Evolutionary conservation across 1,139 yeast genomes (phyloP).

Genomic region (Scheffersomyces stambukii): DNA sequence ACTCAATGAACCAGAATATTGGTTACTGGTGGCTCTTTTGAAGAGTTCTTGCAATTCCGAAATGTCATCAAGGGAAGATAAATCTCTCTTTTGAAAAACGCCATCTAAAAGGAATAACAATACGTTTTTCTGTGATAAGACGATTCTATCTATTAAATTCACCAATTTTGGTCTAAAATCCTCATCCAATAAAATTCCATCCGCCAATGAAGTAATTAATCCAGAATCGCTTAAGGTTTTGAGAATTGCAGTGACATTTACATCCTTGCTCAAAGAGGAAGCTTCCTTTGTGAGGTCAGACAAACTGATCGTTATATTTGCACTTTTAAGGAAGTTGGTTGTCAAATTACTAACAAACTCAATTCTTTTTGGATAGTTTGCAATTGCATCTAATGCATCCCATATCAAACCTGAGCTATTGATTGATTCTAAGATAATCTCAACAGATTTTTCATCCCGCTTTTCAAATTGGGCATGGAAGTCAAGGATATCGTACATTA

Average conservation of each 20-base stretch:
- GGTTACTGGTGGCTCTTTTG: slow-evolving; percentile 18
- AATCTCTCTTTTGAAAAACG: slow-evolving; percentile 19
- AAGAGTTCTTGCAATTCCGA: slow-evolving; percentile 6
- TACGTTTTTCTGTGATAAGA: slow-evolving; percentile 25
- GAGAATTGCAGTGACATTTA: slow-evolving; percentile 24
- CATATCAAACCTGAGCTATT: slow-evolving; percentile 37
- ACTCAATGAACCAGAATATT: slow-evolving; percentile 20
- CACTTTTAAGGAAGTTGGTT: slow-evolving; percentile 14
- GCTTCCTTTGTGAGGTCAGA: slow-evolving; percentile 2
- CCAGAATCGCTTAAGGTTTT: slow-evolving; percentile 30
- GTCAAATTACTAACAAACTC: slow-evolving; percentile 29
- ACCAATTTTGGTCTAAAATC: slow-evolving; percentile 33
- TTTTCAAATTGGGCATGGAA: slow-evolving; percentile 5
- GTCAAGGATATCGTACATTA: slow-evolving; percentile 9
- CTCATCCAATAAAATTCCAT: slow-evolving; percentile 35
- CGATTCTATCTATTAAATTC: slow-evolving; percentile 29
- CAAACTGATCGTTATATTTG: slow-evolving; percentile 8
- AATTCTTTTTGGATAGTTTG: slow-evolving; percentile 27
- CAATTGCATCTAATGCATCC: slow-evolving; percentile 32
- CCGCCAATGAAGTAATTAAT: slow-evolving; percentile 27
- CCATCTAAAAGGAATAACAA: slow-evolving; percentile 22
- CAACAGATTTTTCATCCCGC: slow-evolving; percentile 21
- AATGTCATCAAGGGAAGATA: slow-evolving; percentile 4
- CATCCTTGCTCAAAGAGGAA: slow-evolving; percentile 5
- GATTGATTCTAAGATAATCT: slow-evolving; percentile 21